Percentiles rank a stretch among this genome's conserved stretches.
These are phyloP conservation scores for Arthrinium phaeospermum DNA, from an alignment of 2,329 filamentous ascomycete genomes.

Conservation along the genomic window DNA sequence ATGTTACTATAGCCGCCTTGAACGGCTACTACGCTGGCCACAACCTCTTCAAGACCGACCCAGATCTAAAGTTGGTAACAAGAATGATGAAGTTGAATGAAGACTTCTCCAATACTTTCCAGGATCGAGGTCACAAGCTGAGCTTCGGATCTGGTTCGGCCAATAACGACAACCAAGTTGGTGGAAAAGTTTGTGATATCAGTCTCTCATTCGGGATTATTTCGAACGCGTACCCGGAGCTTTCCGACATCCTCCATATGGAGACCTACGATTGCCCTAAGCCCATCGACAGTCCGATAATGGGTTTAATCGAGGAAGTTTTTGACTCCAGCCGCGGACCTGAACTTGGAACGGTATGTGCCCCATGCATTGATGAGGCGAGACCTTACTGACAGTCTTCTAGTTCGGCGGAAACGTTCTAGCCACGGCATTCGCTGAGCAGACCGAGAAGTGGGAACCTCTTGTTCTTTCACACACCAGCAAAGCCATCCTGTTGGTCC, in stretches of 20 bases:
- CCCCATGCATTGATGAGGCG: neutral
- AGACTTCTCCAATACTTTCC: constrained; percentile 39
- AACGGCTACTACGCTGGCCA: constrained; percentile 43
- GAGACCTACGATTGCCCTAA: constrained; percentile 31
- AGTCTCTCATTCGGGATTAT: neutral
- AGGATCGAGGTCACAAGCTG: constrained; percentile 29
- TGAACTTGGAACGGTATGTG: constrained; percentile 57
- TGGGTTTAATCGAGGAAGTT: constrained; percentile 44
- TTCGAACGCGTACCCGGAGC: constrained; percentile 21
- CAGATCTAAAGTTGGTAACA: constrained; percentile 44
- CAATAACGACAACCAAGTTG: neutral
- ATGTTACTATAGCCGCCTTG: constrained; percentile 37
- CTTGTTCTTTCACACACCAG: constrained; percentile 56
- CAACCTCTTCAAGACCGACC: constrained; percentile 35
- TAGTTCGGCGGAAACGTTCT: constrained; percentile 49
- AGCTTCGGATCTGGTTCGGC: constrained; percentile 16
- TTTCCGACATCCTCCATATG: constrained; percentile 31
- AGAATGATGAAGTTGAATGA: constrained; percentile 45
- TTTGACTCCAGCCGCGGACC: constrained; percentile 53
- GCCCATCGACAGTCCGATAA: constrained; percentile 38
- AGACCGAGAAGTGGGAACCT: constrained; percentile 58
- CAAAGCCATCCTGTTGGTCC: constrained; percentile 56
- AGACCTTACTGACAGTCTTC: neutral
- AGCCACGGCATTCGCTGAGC: constrained; percentile 53
- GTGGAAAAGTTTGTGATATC: no score